A percentile compares a stretch with the other conserved stretches of the same genome.
Conservation (phyloP, 345 rosid genomes). For the Heritiera littoralis region DNA sequence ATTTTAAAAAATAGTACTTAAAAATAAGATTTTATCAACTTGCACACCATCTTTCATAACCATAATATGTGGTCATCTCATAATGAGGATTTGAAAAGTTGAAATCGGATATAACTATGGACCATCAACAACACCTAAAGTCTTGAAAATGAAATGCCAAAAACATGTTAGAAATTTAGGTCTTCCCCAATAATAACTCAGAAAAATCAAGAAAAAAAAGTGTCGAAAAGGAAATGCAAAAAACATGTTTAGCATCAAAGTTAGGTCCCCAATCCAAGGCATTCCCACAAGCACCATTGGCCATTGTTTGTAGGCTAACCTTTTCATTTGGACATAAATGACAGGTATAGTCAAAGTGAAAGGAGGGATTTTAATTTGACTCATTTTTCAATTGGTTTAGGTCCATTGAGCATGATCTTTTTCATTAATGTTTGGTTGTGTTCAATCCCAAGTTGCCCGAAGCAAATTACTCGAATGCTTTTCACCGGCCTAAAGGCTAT, state of each 20-base stretch:
- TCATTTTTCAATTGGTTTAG: not conserved
- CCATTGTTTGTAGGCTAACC: not conserved
- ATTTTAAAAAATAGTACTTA: too few relatives aligned
- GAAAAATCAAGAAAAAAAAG: not conserved
- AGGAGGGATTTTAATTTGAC: not conserved
- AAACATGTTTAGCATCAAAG: constrained; percentile 22
- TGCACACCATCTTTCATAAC: too few relatives aligned
- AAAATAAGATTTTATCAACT: too few relatives aligned
- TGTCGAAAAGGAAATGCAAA: constrained; percentile 1
- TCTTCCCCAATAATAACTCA: not conserved
- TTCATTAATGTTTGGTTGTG: not conserved
- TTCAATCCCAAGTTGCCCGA: not conserved
- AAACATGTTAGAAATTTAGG: constrained; percentile 14
- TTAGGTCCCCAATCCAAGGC: constrained; percentile 16
- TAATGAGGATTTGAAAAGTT: not conserved
- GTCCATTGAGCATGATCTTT: not conserved
- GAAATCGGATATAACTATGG: not conserved
- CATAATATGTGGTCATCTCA: not conserved
- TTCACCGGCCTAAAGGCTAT: constrained; percentile 24
- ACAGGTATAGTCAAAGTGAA: constrained; percentile 21
- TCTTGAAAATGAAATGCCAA: constrained; percentile 17
- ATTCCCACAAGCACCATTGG: constrained; percentile 15
- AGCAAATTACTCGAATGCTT: constrained; percentile 13
- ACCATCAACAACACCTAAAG: constrained; percentile 8
- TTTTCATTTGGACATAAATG: not conserved